Conservation (phyloP, 2,329 filamentous ascomycete species). For the Leptodontidium sp. region DNA sequence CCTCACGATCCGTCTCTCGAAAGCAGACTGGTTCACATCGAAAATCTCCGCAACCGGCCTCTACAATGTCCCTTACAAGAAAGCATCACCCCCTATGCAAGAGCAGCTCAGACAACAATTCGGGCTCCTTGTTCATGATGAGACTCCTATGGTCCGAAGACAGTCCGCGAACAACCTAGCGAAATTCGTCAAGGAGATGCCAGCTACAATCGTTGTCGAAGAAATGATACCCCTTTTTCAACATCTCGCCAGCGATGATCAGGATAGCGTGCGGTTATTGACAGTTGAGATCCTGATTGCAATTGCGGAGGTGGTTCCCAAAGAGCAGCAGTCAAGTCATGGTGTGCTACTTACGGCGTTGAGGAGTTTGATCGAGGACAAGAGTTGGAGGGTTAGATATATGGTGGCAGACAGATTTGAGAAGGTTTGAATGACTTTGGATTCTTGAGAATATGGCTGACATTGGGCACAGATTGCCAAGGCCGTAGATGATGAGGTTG, state of each 20-base stretch:
- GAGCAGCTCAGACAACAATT: slow-evolving; percentile 93
- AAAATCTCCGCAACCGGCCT: slow-evolving; percentile 98
- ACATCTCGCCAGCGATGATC: slow-evolving; percentile 94
- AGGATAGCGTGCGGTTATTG: slow-evolving; percentile 94
- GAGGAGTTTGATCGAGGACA: slow-evolving; percentile 95
- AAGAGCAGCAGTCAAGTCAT: slow-evolving; percentile 97
- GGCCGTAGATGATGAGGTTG: slow-evolving; percentile 96
- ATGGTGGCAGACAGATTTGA: slow-evolving; percentile 99
- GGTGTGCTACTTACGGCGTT: slow-evolving; percentile 90
- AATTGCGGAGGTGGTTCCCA: slow-evolving; percentile 95
- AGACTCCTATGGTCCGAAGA: slow-evolving; percentile 98
- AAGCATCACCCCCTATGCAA: slow-evolving; percentile 86
- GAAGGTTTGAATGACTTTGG: slow-evolving; percentile 67
- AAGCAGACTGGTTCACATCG: slow-evolving; percentile 99
- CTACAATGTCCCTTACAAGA: slow-evolving; percentile 92
- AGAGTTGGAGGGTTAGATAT: slow-evolving; percentile 98
- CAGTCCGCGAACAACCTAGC: slow-evolving; percentile 95
- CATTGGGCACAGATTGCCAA: slow-evolving; percentile 79
- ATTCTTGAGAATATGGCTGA: slow-evolving; percentile 28
- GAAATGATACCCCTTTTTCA: slow-evolving; percentile 99
- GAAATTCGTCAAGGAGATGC: slow-evolving; percentile 98
- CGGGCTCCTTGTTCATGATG: slow-evolving; percentile 91
- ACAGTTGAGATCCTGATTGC: slow-evolving; percentile 97
- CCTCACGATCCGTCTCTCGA: slow-evolving; percentile 92
- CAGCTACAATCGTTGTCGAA: slow-evolving; percentile 87